Base-by-base conservation (phyloP, 2,329 filamentous ascomycete species). In the Aureobasidium vineae region DNA sequence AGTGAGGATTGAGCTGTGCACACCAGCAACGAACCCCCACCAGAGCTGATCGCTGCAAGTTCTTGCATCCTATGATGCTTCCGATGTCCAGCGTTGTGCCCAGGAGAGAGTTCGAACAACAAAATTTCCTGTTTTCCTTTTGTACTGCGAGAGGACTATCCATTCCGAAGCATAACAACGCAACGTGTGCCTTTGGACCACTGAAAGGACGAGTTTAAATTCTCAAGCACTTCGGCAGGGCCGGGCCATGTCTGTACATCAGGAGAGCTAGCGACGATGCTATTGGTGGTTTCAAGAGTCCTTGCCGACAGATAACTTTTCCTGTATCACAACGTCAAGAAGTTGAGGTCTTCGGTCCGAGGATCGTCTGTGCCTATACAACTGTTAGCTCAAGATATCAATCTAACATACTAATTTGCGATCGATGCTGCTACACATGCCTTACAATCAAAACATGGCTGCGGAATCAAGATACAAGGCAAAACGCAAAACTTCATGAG, bases 401-500 rank as follows among this genome's bases (percentile, higher is more conserved):
- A 49, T 19, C 4, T n/a, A 10, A 23, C n/a, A 49, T 41, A 31
- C 40, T n/a, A 19, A 26, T 21, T 19, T 21, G 40, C 19, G 26
- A 33, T 33, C 16, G 10, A 45, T 28, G 16, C 23, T 33, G 38
- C 21, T 40, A 59, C 23, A 45, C 54, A 59, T 59, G 54, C 21
- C 15, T n/a, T 19, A 26, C 38, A 8, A 31, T 31, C 19, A 21
- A 63, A 63, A 23, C 45, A 50, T 28, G 33, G 19, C 16, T 47
- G 59, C 21, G 23, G 31, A 41, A 33, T 31, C n/a, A 52, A 50
- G 43, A 63, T 13, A 15, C 45, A 52, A 61, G 40, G 40, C 23
- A 56, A 21, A 28, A 59, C 43, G 54, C 26, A 38, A 16, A 43
- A 49, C 45, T 52, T 52, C 23, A 41, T 52, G 45, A 23, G 61